phyloP scores from a whole-genome alignment of 2,329 filamentous ascomycete genomes.

The Domatiomyces catenatus region DNA sequence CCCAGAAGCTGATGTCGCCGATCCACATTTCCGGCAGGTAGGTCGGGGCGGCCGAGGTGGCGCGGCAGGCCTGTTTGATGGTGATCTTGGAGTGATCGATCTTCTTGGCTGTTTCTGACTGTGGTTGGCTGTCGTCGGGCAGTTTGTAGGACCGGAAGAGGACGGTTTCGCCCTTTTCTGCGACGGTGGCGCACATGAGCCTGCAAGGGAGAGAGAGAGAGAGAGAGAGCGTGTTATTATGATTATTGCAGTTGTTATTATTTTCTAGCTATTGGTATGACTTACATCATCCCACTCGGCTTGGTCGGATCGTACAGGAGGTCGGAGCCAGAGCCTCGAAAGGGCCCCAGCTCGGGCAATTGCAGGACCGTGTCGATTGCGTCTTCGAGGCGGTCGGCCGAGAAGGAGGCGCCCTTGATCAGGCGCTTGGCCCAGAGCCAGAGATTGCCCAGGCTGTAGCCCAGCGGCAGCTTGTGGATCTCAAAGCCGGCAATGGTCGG shows the following conservation, averaged over 20 bases:
- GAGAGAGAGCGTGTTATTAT: too few species aligned
- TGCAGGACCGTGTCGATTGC: conserved; percentile 11
- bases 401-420: conserved; percentile 5
- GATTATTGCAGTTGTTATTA: too few species aligned
- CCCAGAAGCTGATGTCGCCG: conserved; percentile 10
- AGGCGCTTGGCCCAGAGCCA: conserved; percentile 8
- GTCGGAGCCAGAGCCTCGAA: neutral
- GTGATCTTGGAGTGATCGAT: conserved; percentile 8
- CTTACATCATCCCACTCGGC: neutral
- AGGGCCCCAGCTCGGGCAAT: neutral
- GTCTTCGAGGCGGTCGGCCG: conserved; percentile 6
- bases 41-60: conserved; percentile 11
- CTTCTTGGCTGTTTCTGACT: conserved; percentile 6
- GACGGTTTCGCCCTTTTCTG: conserved; percentile 9
- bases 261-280: neutral
- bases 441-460: conserved; percentile 6
- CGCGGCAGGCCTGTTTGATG: conserved; percentile 11
- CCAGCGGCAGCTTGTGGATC: conserved; percentile 5
- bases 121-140: conserved; percentile 5
- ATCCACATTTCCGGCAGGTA: conserved; percentile 10
- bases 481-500: conserved; percentile 4
- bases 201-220: too few species aligned
- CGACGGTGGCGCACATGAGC: conserved; percentile 11
- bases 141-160: conserved; percentile 8
- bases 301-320: neutral